A percentile compares a stretch with the other conserved stretches of the same genome.
phyloP scores from a whole-genome alignment of 805 yeast species.

The Saturnispora mendoncae region DNA sequence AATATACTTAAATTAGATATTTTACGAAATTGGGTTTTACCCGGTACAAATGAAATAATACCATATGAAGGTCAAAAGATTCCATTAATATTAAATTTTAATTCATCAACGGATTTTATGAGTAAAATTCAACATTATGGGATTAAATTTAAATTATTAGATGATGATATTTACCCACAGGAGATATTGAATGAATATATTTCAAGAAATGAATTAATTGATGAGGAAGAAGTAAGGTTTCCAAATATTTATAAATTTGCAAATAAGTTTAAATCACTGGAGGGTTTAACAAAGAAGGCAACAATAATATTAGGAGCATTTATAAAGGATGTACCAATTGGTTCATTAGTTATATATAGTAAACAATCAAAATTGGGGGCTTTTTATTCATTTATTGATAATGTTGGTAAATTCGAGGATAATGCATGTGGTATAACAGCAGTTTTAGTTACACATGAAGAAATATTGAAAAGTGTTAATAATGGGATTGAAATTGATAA shows the following conservation, averaged over 20 bases:
- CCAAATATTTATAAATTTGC: slow-evolving; percentile 26
- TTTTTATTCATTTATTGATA: slow-evolving; percentile 45
- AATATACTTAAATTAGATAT: slow-evolving; percentile 34
- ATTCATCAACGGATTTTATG: slow-evolving; percentile 20
- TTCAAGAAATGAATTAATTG: slow-evolving; percentile 9
- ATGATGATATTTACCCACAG: slow-evolving; percentile 26
- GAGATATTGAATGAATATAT: slow-evolving; percentile 34
- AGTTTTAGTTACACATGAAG: slow-evolving; percentile 43
- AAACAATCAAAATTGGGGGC: slow-evolving; percentile 36
- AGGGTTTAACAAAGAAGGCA: slow-evolving; percentile 38
- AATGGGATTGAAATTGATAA: neutral
- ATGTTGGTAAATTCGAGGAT: slow-evolving; percentile 18
- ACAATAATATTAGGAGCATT: slow-evolving; percentile 31
- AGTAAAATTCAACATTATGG: slow-evolving; percentile 49
- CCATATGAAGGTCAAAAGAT: neutral
- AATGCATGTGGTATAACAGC: slow-evolving; percentile 45
- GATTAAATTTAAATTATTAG: slow-evolving; percentile 47
- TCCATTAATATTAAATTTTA: neutral
- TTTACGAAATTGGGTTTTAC: slow-evolving; percentile 41
- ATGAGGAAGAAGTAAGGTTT: slow-evolving; percentile 22
- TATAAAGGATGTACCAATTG: slow-evolving; percentile 21
- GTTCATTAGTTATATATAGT: slow-evolving; percentile 41
- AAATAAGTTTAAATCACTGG: slow-evolving; percentile 7
- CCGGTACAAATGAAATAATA: slow-evolving; percentile 19
- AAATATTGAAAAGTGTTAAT: slow-evolving; percentile 12